phyloP scores from a whole-genome alignment of 2,329 filamentous ascomycete genomes.

The Lecanoromycetidae sp. region DNA sequence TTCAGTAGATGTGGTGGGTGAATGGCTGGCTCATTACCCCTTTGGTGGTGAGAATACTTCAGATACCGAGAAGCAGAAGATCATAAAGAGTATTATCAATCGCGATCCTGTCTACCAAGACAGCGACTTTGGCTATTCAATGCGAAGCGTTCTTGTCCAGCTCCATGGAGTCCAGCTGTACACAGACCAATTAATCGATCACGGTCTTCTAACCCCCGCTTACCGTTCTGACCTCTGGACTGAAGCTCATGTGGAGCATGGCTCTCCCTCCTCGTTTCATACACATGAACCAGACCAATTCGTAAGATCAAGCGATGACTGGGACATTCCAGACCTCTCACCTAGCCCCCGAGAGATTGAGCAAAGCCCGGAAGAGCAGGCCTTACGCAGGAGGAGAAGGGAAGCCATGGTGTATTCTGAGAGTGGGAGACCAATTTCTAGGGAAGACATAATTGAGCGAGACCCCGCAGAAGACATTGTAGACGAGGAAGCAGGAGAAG shows the following conservation, averaged over 20 bases:
- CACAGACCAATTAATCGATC: slow-evolving; percentile 20
- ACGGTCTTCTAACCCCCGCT: slow-evolving; percentile 22
- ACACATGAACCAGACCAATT: background rate
- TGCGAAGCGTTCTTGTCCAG: background rate
- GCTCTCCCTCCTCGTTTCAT: background rate
- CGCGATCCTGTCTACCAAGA: background rate
- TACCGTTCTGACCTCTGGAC: background rate
- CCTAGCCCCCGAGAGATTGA: slow-evolving; percentile 38
- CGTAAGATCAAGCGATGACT: background rate
- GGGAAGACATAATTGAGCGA: slow-evolving; percentile 67
- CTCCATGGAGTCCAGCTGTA: background rate
- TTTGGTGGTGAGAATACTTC: slow-evolving; percentile 42
- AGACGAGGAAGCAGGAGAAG: slow-evolving; percentile 15
- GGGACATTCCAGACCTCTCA: no score
- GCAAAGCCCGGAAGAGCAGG: slow-evolving; percentile 54
- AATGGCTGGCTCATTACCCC: slow-evolving; percentile 61
- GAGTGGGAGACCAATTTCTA: slow-evolving; percentile 60
- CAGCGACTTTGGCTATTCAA: background rate
- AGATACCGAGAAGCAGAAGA: slow-evolving; percentile 27
- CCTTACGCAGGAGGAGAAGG: slow-evolving; percentile 60
- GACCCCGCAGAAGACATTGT: slow-evolving; percentile 22
- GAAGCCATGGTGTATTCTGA: slow-evolving; percentile 89
- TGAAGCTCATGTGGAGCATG: background rate
- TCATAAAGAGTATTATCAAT: slow-evolving; percentile 27
- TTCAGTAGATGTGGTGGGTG: slow-evolving; percentile 54